Evolutionary conservation across 805 yeast genomes (phyloP), one percentile per base, ranked within the genome.

Genomic region (Starmerella cellae): DNA sequence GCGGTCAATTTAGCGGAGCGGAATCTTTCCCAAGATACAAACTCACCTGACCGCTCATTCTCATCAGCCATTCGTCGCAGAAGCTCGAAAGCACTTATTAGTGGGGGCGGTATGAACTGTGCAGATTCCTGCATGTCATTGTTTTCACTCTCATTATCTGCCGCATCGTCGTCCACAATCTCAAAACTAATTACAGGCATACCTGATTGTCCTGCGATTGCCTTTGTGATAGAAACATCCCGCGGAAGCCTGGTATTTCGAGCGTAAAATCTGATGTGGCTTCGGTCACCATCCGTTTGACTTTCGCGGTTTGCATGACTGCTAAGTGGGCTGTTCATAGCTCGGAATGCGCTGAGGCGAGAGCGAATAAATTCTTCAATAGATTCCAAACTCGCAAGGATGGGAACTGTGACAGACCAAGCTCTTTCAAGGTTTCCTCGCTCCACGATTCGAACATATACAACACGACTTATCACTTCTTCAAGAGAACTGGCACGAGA

Each of bases 1-100:
- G 93, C 93, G 5, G 94, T 78, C 17, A 88, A 59, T 54, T 85
- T 85, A 61, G 83, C 75, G 16, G 40, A 38, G 16, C 40, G 37
- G 41, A 47, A 47, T n/a, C 2, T 20, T 4, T 16, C 27, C 44
- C 45, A 39, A 5, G 42, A 28, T 6, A 45, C 35, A 0, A 29
- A 26, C 18, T 39, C 46, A 6, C 45, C 43, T 4, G 37, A 40
- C 13, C 35, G 18, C 33, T 44, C 45, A 16, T 47, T 47, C 13
- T 39, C 42, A 13, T 26, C 11, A 2, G 45, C 44, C 1, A 45
- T 32, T 17, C 37, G 32, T 17, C 31, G 24, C 42, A 42, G 24
- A 5, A 34, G 37, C 53, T 19, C 11, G 8, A 44, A 27, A 14
- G 20, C 24, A 3, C 8, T 23, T 4, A 5, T 4, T 6, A 36